These are phyloP conservation scores for Lichtheimia corymbifera DNA, from an alignment of 371 early-diverging fungal species.

Conservation along the genomic window DNA sequence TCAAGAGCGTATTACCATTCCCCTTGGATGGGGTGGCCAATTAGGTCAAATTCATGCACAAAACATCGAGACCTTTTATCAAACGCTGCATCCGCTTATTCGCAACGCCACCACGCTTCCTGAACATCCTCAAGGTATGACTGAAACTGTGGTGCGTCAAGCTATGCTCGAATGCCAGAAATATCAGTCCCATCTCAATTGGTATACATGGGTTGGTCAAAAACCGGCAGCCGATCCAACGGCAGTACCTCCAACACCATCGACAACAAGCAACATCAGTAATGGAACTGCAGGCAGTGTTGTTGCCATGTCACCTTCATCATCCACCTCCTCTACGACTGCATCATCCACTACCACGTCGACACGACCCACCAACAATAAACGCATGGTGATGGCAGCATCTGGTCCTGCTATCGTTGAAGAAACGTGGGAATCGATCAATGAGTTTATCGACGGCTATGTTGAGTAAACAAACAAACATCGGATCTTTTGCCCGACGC, in stretches of 20 bases:
- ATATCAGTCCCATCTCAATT: constrained; percentile 27
- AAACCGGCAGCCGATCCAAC: constrained; percentile 15
- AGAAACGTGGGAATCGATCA: constrained; percentile 30
- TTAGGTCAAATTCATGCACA: constrained; percentile 28
- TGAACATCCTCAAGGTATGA: constrained; percentile 8
- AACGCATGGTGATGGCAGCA: neutral
- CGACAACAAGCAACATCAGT: neutral
- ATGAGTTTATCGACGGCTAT: constrained; percentile 38
- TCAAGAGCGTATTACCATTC: constrained; percentile 29
- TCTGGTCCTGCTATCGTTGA: constrained; percentile 15
- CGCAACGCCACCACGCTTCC: constrained; percentile 1
- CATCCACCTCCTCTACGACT: neutral
- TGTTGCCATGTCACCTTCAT: neutral
- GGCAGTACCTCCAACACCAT: neutral
- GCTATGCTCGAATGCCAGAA: constrained; percentile 23
- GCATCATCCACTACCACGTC: too few relatives aligned
- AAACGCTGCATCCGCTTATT: constrained; percentile 21
- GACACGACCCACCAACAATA: neutral
- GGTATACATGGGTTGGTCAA: constrained; percentile 26
- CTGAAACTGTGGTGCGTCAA: constrained; percentile 8
- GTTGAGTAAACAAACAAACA: constrained; percentile 18
- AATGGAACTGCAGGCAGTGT: neutral
- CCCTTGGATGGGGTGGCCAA: constrained; percentile 35
- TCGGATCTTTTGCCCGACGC: too few relatives aligned
- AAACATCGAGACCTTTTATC: constrained; percentile 16